Conservation (phyloP, 257 asterid genomes). For the Apocynum venetum region DNA sequence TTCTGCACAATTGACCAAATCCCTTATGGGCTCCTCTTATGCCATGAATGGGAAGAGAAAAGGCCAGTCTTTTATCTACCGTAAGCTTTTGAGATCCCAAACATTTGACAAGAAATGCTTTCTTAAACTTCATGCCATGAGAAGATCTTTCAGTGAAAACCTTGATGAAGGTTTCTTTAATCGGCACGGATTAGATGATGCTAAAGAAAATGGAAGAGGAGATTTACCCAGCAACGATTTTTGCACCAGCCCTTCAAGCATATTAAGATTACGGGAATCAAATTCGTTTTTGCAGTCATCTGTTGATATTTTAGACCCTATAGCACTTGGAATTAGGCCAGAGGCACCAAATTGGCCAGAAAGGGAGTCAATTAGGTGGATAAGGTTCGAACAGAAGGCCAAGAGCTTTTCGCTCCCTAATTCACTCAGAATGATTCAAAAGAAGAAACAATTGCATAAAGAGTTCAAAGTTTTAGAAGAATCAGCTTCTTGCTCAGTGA, state of each 20-base stretch:
- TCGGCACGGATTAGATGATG: constrained; percentile 24
- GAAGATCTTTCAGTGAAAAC: constrained; percentile 39
- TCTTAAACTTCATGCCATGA: constrained; percentile 11
- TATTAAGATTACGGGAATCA: constrained; percentile 8
- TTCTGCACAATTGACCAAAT: neutral
- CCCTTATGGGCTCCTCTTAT: neutral
- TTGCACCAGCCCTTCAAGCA: constrained; percentile 10
- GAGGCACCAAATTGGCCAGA: constrained; percentile 76
- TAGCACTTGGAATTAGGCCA: constrained; percentile 67
- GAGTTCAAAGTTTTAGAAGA: constrained; percentile 28
- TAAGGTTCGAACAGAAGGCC: constrained; percentile 61
- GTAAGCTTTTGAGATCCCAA: neutral
- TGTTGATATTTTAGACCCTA: constrained; percentile 71
- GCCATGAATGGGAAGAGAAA: neutral
- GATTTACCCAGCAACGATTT: neutral
- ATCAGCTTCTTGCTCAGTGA: constrained; percentile 41
- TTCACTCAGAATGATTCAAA: constrained; percentile 77
- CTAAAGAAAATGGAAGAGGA: constrained; percentile 14
- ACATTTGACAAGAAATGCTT: neutral
- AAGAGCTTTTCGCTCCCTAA: constrained; percentile 66
- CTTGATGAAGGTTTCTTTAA: constrained; percentile 4
- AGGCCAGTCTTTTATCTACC: neutral
- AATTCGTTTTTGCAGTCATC: constrained; percentile 40
- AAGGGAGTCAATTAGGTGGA: constrained; percentile 45
- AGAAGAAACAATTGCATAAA: constrained; percentile 46